Evolutionary conservation across 2,329 filamentous ascomycete species (phyloP), one percentile per base, ranked within the genome.

Genomic region (Talaromyces sp.): DNA sequence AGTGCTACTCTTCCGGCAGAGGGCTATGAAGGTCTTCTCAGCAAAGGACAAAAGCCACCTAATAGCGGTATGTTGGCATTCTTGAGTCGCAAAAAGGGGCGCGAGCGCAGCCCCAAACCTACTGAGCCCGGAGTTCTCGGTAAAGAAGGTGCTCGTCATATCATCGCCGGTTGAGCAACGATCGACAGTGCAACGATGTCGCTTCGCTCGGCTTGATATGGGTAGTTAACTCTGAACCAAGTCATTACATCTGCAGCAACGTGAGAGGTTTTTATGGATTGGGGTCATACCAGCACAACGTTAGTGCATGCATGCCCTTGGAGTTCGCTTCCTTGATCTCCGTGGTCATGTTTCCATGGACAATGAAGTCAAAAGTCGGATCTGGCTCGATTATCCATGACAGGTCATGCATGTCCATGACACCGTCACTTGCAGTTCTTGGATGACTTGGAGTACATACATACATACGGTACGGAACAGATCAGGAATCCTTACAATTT

Each of bases 121-220:
- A 93, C 92, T 75, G 93, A 98, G 78, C 86, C 92, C 61, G 95
- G 95, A 63, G 93, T 99, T 7, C 74, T 99, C 63, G 95, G 95
- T 63, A 98, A 98, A 73, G 93, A 98, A 75, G 95, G 95, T 16
- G 93, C 95, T 11, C 84, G 95, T 73, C 88, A 92, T 67, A 85
- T 93, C 62, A 89, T 93, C 72, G 88, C 86, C 69, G 52, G 60
- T 23, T 61, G 52, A 61, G 12, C 16, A 52, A 33, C 46, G 37
- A 18, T 16, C 18, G 25, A 25, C 14, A 14, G n/a, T 18, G 21
- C 16, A 39, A 39, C 21, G 12, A 25, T 21, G 23, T 16, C 18
- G 9, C 50, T 37, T 54, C 31, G n/a, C 50, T 31, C 9, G 11
- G 31, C 37, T 14, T 14, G n/a, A 40, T 14, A 18, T 42, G 23